These are phyloP conservation scores for Diaporthe helianthi DNA, from an alignment of 2,329 filamentous ascomycete species.

Conservation along the genomic window DNA sequence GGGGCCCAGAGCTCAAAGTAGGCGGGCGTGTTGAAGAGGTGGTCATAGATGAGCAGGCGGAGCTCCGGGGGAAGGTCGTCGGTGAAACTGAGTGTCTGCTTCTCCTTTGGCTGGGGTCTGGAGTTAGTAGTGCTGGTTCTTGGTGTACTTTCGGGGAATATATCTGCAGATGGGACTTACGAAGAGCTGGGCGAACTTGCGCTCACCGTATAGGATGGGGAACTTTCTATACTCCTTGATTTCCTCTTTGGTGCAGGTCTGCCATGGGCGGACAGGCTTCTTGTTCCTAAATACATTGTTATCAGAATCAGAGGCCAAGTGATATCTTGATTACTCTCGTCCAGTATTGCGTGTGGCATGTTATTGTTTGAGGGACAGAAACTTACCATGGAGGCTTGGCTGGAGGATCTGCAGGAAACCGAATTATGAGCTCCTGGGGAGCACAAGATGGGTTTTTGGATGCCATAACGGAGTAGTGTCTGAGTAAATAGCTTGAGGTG, in stretches of 20 bases:
- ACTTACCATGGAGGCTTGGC: no score
- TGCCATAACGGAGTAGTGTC: no score
- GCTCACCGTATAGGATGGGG: background rate
- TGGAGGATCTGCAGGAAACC: no score
- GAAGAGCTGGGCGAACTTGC: background rate
- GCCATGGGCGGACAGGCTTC: background rate
- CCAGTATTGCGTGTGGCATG: no score
- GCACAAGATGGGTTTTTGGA: no score
- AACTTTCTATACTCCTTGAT: background rate
- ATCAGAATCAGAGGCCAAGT: background rate
- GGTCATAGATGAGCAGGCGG: background rate
- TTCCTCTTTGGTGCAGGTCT: background rate
- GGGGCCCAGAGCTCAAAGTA: background rate
- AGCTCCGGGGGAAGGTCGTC: background rate
- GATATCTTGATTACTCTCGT: background rate
- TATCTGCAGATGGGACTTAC: background rate
- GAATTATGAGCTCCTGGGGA: no score
- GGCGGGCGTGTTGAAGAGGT: background rate
- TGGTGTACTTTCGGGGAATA: background rate
- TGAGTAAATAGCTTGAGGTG: no score
- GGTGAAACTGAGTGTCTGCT: background rate
- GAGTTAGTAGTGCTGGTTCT: background rate
- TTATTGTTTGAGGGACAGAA: background rate
- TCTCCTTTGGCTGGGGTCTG: background rate
- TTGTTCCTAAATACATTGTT: background rate